phyloP scores from a whole-genome alignment of 306 rosid species.

The Dryas octopetala region DNA sequence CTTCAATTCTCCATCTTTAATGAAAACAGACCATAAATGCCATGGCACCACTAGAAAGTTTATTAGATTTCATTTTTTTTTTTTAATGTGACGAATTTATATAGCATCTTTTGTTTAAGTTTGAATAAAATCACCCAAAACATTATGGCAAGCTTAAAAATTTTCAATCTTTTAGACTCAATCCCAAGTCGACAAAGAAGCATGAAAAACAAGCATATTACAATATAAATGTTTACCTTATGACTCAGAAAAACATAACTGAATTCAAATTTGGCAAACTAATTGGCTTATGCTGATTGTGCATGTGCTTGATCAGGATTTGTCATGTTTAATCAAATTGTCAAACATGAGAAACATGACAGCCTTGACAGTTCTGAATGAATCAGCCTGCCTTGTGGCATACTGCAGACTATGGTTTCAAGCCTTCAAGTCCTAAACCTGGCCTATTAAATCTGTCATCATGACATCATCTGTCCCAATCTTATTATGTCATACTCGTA shows the following conservation, averaged over 20 bases:
- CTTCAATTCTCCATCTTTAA: too few species aligned
- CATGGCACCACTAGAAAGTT: too few species aligned
- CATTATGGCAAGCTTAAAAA: not conserved
- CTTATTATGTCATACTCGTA: not conserved
- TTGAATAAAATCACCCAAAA: not conserved
- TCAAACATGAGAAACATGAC: not conserved
- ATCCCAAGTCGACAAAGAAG: not conserved
- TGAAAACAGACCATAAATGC: too few species aligned
- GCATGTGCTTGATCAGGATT: not conserved
- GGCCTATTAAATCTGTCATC: not conserved
- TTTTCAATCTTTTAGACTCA: not conserved
- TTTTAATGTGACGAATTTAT: too few species aligned
- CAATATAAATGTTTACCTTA: not conserved
- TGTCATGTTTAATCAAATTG: not conserved
- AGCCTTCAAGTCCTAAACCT: not conserved
- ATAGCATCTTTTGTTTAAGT: too few species aligned
- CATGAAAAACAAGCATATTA: not conserved
- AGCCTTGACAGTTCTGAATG: not conserved
- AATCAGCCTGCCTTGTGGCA: not conserved
- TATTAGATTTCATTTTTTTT: too few species aligned
- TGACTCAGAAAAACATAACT: not conserved
- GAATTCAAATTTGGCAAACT: slow-evolving; percentile 23
- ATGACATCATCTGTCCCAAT: not conserved
- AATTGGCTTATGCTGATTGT: not conserved
- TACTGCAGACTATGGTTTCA: not conserved